Base-by-base conservation (phyloP, 257 asterid species). In the Petunia axillaris region DNA sequence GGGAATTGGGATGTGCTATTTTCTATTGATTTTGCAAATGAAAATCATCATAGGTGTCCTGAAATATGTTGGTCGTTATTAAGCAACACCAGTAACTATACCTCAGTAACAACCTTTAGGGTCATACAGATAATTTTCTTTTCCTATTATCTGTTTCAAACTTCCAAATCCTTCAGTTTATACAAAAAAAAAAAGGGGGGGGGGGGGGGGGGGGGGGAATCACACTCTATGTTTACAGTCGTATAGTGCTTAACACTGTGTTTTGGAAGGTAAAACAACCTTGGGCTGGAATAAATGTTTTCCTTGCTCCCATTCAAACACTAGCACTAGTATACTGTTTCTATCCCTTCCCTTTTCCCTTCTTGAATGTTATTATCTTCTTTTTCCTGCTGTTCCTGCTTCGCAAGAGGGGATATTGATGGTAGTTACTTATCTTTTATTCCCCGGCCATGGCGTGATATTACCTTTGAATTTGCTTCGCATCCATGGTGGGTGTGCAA, bases 11-110 rank as follows among this genome's bases (percentile, higher is more conserved):
- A 35, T 50, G 10, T 46, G 43, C 59, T 48, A 41, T 48, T 8
- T 13, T 64, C 16, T 39, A 48, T 35, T 73, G 46, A 52, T 50
- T 35, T 73, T 15, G 14, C 36, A 50, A 62, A 36, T 73, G 77
- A 73, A 58, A 73, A 71, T 48, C 78, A 73, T 73, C 78, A 73
- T 50, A 39, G 35, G 44, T 73, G 48, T 73, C 62, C 62, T 73
- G 16, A 73, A 50, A 35, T 71, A 50, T 48, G 25, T 11, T 71
- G 44, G 52, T 48, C 48, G 60, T 71, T 13, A 3, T 71, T 48
- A 48, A 25, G 25, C 40, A 46, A 48, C 59, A 70, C 25, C 60
- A 71, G 25, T 25, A 71, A 2, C 60, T 48, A 71, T 71, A n/a
- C 77, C 44, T 71, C 44, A 11, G 40, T 71, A 48, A 35, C 77